These are phyloP conservation scores for Collybia mongolica DNA, from an alignment of 768 basidiomycete species.

Conservation along the genomic window DNA sequence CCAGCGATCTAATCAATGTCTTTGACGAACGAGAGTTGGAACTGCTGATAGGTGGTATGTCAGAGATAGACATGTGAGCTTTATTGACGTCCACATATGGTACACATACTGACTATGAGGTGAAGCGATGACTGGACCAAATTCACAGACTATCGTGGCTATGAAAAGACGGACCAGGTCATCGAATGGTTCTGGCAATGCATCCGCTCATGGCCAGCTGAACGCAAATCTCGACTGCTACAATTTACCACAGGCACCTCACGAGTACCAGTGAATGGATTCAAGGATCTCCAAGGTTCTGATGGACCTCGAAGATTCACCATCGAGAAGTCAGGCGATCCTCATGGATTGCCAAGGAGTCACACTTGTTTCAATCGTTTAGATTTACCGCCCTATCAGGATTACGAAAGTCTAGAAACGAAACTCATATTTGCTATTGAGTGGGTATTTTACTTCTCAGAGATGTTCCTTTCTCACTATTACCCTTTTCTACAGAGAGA, in stretches of 20 bases:
- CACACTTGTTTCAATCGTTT: conserved; percentile 94
- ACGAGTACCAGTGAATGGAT: conserved; percentile 88
- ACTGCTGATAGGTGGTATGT: conserved; percentile 89
- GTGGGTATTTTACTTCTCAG: conserved; percentile 37
- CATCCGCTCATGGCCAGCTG: conserved; percentile 85
- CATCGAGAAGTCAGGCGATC: conserved; percentile 93
- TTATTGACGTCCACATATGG: neutral
- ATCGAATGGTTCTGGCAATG: conserved; percentile 98
- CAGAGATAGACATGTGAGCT: conserved; percentile 81
- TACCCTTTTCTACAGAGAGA: conserved; percentile 48
- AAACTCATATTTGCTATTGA: conserved; percentile 85
- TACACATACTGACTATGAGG: conserved; percentile 6
- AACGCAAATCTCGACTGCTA: conserved; percentile 81
- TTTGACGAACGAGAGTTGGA: conserved; percentile 92
- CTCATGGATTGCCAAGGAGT: conserved; percentile 81
- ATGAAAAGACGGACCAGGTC: conserved; percentile 82
- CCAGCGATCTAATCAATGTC: conserved; percentile 79
- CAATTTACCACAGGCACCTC: conserved; percentile 90
- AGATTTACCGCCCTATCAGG: conserved; percentile 87
- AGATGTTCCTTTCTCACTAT: conserved; percentile 2
- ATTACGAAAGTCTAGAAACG: conserved; percentile 83
- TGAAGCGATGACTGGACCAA: conserved; percentile 87
- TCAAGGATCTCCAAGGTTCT: conserved; percentile 92
- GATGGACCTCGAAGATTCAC: conserved; percentile 93
- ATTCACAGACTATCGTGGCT: conserved; percentile 90